These are phyloP conservation scores for Dothidotthia symphoricarpi DNA, from an alignment of 2,329 filamentous ascomycete species.

Conservation along the genomic window DNA sequence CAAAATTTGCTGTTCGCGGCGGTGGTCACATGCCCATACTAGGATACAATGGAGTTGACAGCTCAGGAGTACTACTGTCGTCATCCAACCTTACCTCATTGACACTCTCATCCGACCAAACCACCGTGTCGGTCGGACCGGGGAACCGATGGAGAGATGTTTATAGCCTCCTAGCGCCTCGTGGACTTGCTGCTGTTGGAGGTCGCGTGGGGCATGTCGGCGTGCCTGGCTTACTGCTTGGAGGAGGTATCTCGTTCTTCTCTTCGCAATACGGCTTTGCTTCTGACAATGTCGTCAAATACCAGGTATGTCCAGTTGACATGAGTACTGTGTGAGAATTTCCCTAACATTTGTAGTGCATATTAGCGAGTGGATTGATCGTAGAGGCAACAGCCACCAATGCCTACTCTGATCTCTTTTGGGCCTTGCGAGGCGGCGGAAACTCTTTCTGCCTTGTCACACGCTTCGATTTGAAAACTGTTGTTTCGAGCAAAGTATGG, in stretches of 20 bases:
- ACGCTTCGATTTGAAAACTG: constrained; percentile 16
- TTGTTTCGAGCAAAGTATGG: constrained; percentile 9
- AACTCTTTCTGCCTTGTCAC: constrained; percentile 26
- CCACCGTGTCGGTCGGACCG: constrained; percentile 25
- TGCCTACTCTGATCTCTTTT: constrained; percentile 33
- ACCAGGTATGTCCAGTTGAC: constrained; percentile 12
- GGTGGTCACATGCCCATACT: constrained; percentile 27
- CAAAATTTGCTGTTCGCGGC: constrained; percentile 22
- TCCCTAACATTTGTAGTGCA: constrained; percentile 15
- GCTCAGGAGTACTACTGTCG: constrained; percentile 17
- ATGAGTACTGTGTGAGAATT: constrained; percentile 20
- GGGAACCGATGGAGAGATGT: constrained; percentile 35
- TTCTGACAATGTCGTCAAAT: constrained; percentile 25
- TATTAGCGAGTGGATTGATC: constrained; percentile 26
- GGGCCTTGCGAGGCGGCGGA: constrained; percentile 31
- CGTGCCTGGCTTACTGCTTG: constrained; percentile 30
- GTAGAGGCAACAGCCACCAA: constrained; percentile 19
- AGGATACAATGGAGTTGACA: constrained; percentile 15
- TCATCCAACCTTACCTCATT: constrained; percentile 20
- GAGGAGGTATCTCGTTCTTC: constrained; percentile 24
- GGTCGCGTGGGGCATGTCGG: constrained; percentile 32
- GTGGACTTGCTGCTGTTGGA: constrained; percentile 24
- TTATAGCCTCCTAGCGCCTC: constrained; percentile 23
- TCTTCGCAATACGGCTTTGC: constrained; percentile 19
- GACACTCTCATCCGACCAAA: constrained; percentile 22